Evolutionary conservation across 805 yeast genomes (phyloP).

Genomic region (Metschnikowia matae): DNA sequence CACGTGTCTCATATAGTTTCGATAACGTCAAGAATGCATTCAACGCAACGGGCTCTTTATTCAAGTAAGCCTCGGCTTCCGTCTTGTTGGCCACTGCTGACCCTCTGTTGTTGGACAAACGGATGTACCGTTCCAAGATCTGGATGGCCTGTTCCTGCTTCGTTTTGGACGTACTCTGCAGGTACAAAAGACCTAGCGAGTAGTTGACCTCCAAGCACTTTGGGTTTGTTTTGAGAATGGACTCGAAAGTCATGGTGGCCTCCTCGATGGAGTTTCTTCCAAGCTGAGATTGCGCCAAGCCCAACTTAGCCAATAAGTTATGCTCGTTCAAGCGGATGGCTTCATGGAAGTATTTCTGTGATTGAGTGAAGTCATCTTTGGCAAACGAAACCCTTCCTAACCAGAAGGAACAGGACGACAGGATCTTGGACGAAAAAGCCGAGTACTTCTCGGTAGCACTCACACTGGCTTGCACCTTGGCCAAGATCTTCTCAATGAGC

Average conservation of each 20-base stretch:
- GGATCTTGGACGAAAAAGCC: constrained; percentile 26
- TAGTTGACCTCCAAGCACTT: constrained; percentile 71
- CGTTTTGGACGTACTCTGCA: constrained; percentile 42
- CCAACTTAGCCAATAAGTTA: constrained; percentile 69
- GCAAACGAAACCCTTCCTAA: constrained; percentile 72
- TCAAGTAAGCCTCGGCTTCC: constrained; percentile 22
- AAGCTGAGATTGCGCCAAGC: constrained; percentile 81
- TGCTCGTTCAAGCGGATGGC: constrained; percentile 62
- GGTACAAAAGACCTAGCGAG: constrained; percentile 71
- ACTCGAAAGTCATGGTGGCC: constrained; percentile 81
- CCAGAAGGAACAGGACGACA: constrained; percentile 60
- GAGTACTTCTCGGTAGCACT: constrained; percentile 21
- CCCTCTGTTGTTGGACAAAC: constrained; percentile 51
- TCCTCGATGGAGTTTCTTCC: constrained; percentile 73
- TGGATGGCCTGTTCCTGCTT: constrained; percentile 54
- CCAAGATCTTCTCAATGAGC: constrained; percentile 53
- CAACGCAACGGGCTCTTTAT: constrained; percentile 53
- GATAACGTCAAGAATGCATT: constrained; percentile 70
- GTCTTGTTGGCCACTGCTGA: constrained; percentile 22
- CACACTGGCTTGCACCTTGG: constrained; percentile 36
- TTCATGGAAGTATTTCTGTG: constrained; percentile 70
- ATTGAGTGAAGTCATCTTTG: constrained; percentile 55
- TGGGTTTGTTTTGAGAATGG: constrained; percentile 59
- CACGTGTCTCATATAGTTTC: constrained; percentile 62
- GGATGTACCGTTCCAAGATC: constrained; percentile 66